Evolutionary conservation across 1,284 basidiomycete genomes (phyloP), one percentile per base, ranked within the genome.

Genomic region (Ceratobasidium sp.): DNA sequence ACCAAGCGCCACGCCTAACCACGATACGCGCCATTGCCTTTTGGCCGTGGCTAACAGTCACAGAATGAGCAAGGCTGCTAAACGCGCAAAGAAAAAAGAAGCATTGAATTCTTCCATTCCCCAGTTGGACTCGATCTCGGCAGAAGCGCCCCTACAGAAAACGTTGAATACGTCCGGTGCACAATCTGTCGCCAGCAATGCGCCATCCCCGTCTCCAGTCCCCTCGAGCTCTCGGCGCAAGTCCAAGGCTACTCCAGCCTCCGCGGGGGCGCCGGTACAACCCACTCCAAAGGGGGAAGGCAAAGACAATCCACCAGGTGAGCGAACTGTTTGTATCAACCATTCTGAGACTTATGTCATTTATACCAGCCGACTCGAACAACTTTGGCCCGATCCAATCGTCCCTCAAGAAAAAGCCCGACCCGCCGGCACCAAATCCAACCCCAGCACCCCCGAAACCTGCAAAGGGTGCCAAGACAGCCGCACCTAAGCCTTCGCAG

Each of bases 401-500:
- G 29, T 5, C 8, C 22, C 7, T 20, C 45, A 20, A 12, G 20
- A 15, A 12, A 47, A 47, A 47, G 22, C 45, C 45, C 45, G 45
- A 40, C 8, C 17, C 45, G 20, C 45, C 58, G 17, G 34, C 69
- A 10, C 58, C 72, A 1, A 42, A 38, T 42, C 57, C 58, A 20
- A 22, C 56, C 1, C 27, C 60, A 29, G 60, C 54, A 15, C 49
- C 72, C 0, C 15, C 68, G 1, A 64, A 72, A 8, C 43, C 73
- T 6, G 55, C 38, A 5, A 60, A 70, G 8, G 64, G 69, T 15
- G 42, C 70, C 29, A 62, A 69, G 4, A 60, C 72, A 7, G 72
- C 73, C 38, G 71, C 74, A 20, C 72, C 72, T 10, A 70, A 70
- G 31, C 62, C 73, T 3, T 69, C 72, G 15, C 62, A 74, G n/a